phyloP scores from a whole-genome alignment of 2,329 filamentous ascomycete species.

The Cytospora paraplurivora region DNA sequence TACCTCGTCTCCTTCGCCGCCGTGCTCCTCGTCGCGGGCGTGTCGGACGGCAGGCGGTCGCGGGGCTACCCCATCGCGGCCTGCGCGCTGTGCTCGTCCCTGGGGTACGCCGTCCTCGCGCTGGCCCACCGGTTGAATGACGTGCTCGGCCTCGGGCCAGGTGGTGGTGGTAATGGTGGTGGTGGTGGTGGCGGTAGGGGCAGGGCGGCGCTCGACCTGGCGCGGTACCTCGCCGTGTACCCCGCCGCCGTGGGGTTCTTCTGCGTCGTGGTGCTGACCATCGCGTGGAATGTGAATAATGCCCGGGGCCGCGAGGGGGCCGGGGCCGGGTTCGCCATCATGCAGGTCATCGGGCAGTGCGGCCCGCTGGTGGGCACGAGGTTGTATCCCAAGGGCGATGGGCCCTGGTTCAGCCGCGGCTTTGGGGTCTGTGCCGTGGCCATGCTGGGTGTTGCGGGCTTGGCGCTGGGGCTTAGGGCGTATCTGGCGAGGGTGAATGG shows the following conservation, averaged over 20 bases:
- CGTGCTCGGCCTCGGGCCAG: constrained; percentile 42
- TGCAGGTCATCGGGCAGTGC: constrained; percentile 81
- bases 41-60: constrained; percentile 67
- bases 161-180: too few relatives aligned
- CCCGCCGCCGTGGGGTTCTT: constrained; percentile 82
- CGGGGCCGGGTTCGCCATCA: constrained; percentile 74
- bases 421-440: constrained; percentile 65
- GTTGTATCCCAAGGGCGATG: constrained; percentile 62
- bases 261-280: constrained; percentile 78
- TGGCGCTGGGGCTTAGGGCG: constrained; percentile 57
- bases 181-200: constrained; percentile 30
- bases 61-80: constrained; percentile 68
- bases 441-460: constrained; percentile 61
- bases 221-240: constrained; percentile 75
- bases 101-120: constrained; percentile 61
- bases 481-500: constrained; percentile 56
- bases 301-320: constrained; percentile 63
- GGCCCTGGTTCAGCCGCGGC: constrained; percentile 62
- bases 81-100: constrained; percentile 67
- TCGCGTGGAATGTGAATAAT: constrained; percentile 90
- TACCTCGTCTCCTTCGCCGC: constrained; percentile 74
- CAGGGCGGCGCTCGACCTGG: constrained; percentile 32
- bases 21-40: constrained; percentile 71
- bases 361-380: constrained; percentile 72
- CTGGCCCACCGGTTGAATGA: constrained; percentile 59